Evolutionary conservation across 805 yeast species (phyloP), one percentile per base, ranked within the genome.

Genomic region (Candida sphagnicola): DNA sequence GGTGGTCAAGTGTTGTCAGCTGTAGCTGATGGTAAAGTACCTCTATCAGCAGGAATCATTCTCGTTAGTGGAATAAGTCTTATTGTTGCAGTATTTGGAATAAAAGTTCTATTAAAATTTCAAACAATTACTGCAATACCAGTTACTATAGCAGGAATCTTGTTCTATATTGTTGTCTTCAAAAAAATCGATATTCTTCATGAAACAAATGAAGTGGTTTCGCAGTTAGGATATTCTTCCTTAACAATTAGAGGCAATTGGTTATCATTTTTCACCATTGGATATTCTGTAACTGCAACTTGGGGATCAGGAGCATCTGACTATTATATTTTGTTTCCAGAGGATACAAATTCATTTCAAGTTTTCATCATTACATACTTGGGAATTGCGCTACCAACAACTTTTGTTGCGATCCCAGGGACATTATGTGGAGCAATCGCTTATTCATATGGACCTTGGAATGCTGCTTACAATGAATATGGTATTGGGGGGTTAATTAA

Each of bases 301-400:
- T 61, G 67, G 67, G 67, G 67, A 4, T 45, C 56, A 5, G 57
- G 61, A 3, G 67, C 67, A 2, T 49, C 65, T 11, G 67, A 62
- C 41, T 61, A 61, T 41, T 61, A 61, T 42, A 53, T 58, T 25
- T 35, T 58, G 17, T 59, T 62, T 34, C 68, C 67, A 1, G 61
- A 57, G 26, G 44, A 43, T 15, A 61, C 66, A 2, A 49, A 59
- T 1, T 42, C 50, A 8, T 43, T 33, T 33, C 56, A 57, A 32
- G 48, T 61, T 1, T 61, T 62, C 35, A 18, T 40, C 35, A 46
- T 62, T 18, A 62, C 68, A 1, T 61, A 50, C 40, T 38, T 57
- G 8, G 58, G 58, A 3, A 53, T 53, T 10, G 45, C 55, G n/a
- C 16, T 56, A 4, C 68, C 68, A 4, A 53, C 68, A 11, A 54